A percentile compares a stretch with the other conserved stretches of the same genome.
Conservation (phyloP, 805 yeast species). For the Starmerella roubikii region DNA sequence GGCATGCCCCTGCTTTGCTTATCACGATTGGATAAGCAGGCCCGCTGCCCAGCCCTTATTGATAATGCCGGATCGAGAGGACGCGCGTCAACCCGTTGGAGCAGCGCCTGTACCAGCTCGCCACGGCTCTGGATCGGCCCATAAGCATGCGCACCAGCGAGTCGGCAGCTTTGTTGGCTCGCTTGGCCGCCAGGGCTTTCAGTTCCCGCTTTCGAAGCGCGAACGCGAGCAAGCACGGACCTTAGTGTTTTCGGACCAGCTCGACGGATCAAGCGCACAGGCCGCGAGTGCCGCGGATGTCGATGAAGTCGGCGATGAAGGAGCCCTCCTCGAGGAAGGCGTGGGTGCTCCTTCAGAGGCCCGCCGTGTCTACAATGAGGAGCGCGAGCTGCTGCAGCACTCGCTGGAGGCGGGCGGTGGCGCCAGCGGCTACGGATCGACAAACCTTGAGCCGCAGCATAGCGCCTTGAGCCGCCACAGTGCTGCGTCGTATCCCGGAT, state of each 20-base stretch:
- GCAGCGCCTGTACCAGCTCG: too few relatives aligned
- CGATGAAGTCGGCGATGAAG: slow-evolving; percentile 18
- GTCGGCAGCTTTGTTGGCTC: slow-evolving; percentile 17
- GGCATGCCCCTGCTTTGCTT: too few relatives aligned
- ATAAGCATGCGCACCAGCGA: slow-evolving; percentile 8
- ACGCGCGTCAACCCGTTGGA: too few relatives aligned
- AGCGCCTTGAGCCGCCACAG: too few relatives aligned
- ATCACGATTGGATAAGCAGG: too few relatives aligned
- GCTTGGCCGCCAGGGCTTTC: slow-evolving; percentile 16
- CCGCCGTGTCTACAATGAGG: slow-evolving; percentile 22
- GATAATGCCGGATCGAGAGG: too few relatives aligned
- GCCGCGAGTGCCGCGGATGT: neutral
- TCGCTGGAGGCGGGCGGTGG: neutral
- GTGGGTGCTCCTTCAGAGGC: slow-evolving; percentile 23
- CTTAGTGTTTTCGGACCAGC: slow-evolving; percentile 12
- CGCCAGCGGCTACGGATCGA: neutral
- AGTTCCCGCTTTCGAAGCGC: slow-evolving; percentile 7
- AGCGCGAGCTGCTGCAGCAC: slow-evolving; percentile 20
- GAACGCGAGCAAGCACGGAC: slow-evolving; percentile 10
- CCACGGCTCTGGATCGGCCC: neutral
- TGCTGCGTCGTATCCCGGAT: slow-evolving; percentile 15
- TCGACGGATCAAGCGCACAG: slow-evolving; percentile 1
- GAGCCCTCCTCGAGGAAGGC: slow-evolving; percentile 19
- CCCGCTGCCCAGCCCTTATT: too few relatives aligned
- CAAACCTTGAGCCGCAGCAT: neutral